Percentiles rank a stretch among this genome's conserved stretches.
Conservation (phyloP, 2,329 filamentous ascomycete genomes). For the Fusarium newnesense region DNA sequence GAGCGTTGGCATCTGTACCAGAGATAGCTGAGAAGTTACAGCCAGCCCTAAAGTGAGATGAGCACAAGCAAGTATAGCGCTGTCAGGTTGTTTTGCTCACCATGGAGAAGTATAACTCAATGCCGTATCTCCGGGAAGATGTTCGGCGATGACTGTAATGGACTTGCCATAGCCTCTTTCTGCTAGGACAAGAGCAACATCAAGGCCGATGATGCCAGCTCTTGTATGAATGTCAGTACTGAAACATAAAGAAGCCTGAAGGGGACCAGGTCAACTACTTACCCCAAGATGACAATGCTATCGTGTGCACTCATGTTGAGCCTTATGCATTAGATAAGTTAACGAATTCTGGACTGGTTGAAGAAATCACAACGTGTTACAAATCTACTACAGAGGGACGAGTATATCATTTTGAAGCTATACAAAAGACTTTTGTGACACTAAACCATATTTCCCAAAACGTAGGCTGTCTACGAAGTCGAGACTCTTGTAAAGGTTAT, state of each 20-base stretch:
- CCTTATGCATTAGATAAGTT: accelerated
- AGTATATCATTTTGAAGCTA: not conserved
- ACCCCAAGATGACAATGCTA: not conserved
- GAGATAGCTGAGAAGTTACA: conserved; percentile 9
- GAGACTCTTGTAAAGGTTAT: not conserved
- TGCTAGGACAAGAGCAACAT: not conserved
- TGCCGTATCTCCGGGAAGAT: not conserved
- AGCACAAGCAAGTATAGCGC: accelerated
- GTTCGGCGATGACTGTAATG: not conserved
- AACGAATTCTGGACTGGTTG: no score
- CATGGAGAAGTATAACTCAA: not conserved
- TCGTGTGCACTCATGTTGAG: not conserved
- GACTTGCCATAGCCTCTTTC: not conserved
- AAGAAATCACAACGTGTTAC: not conserved
- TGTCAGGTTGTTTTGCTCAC: not conserved
- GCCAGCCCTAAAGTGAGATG: not conserved
- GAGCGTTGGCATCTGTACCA: not conserved
- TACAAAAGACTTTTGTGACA: accelerated
- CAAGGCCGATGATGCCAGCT: not conserved
- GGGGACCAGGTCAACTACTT: no score
- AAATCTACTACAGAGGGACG: no score
- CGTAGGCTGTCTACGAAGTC: accelerated
- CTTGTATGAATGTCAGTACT: not conserved
- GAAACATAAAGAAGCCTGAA: no score
- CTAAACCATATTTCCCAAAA: not conserved